Conservation (phyloP, 352 stramenopile genomes). For the Phytophthora capsici region DNA sequence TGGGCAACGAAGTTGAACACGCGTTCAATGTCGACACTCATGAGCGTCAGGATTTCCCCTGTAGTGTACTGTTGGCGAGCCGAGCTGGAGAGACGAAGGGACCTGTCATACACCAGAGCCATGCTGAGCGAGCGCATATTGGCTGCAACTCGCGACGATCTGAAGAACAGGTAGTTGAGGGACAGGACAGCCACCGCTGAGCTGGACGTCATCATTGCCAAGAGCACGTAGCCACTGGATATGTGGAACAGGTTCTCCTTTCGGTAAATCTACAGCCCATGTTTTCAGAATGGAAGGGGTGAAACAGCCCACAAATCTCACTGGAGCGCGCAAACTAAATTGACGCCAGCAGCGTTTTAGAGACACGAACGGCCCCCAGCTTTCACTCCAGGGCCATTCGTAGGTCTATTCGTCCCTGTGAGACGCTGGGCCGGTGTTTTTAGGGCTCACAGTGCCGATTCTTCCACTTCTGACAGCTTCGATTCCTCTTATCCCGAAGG, state of each 20-base stretch:
- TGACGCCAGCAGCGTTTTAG: too few relatives aligned
- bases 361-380: too few relatives aligned
- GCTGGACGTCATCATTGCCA: constrained; percentile 26
- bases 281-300: too few relatives aligned
- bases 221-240: constrained; percentile 29
- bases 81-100: constrained; percentile 65
- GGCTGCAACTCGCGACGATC: constrained; percentile 30
- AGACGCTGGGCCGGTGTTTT: too few relatives aligned
- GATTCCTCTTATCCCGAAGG: too few relatives aligned
- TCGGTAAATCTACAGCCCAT: too few relatives aligned
- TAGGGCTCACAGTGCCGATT: too few relatives aligned
- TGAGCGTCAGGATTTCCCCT: constrained; percentile 32
- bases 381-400: too few relatives aligned
- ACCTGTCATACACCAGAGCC: constrained; percentile 45
- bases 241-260: constrained; percentile 36
- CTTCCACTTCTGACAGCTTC: too few relatives aligned
- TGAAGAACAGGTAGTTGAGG: constrained; percentile 44
- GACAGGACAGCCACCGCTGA: constrained; percentile 26
- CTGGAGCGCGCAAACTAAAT: too few relatives aligned
- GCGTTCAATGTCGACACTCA: constrained; percentile 33
- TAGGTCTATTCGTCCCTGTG: too few relatives aligned
- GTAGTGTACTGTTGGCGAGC: constrained; percentile 40
- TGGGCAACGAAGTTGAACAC: constrained; percentile 37
- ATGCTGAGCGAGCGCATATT: constrained; percentile 47
- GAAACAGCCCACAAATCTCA: too few relatives aligned